phyloP scores from a whole-genome alignment of 164 flowering plant species.

The Berberis vulgaris region DNA sequence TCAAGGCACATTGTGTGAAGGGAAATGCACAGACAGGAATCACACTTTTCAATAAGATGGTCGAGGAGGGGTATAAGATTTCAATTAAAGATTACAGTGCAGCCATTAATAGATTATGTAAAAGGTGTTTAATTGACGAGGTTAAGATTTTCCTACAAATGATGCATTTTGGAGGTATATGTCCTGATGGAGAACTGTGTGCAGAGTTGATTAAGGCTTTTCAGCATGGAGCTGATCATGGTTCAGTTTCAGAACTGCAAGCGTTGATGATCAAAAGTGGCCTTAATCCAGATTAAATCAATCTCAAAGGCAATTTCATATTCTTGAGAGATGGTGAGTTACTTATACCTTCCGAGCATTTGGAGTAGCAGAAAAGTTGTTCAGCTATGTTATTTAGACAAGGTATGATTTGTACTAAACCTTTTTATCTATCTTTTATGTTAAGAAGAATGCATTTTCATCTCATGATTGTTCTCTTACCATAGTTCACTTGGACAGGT shows the following conservation, averaged over 20 bases:
- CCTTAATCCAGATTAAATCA: not conserved
- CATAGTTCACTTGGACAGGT: no score
- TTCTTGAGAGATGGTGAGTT: not conserved
- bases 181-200: conserved; percentile 45
- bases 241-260: conserved; percentile 24
- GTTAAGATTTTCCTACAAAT: conserved; percentile 38
- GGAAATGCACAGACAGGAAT: conserved; percentile 41
- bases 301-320: not conserved
- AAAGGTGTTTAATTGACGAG: conserved; percentile 32
- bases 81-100: conserved; percentile 63
- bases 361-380: no score
- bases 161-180: conserved; percentile 43
- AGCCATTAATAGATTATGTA: conserved; percentile 70
- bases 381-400: no score
- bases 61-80: conserved; percentile 41
- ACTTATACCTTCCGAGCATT: no score
- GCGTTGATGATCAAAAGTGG: conserved; percentile 45
- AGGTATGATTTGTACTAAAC: no score
- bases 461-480: no score
- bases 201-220: conserved; percentile 31
- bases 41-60: conserved; percentile 42
- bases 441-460: no score
- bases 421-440: no score
- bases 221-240: conserved; percentile 17
- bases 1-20: conserved; percentile 72